Percentiles rank a stretch among this genome's conserved stretches.
Evolutionary conservation across 2,329 filamentous ascomycete genomes (phyloP).

Genomic region (Alternaria sp.): DNA sequence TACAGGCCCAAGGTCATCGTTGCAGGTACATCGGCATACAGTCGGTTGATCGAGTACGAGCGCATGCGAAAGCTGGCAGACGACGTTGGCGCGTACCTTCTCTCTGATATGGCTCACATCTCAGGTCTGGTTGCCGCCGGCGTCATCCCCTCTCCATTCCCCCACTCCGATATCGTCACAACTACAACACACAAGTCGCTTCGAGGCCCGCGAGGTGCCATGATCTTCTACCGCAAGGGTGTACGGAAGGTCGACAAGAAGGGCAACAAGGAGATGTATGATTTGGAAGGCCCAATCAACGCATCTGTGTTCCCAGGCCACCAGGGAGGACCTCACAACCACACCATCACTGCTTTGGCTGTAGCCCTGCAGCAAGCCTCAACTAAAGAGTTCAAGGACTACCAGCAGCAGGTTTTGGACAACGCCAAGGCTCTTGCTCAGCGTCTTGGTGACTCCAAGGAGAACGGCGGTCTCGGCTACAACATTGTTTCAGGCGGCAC

Average conservation of each 20-base stretch:
- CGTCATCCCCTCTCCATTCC: slow-evolving; percentile 93
- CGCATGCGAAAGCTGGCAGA: slow-evolving; percentile 97
- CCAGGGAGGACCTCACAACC: slow-evolving; percentile 98
- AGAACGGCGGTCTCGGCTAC: slow-evolving; percentile 76
- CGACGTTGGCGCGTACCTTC: slow-evolving; percentile 89
- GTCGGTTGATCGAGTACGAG: slow-evolving; percentile 94
- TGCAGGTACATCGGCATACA: slow-evolving; percentile 97
- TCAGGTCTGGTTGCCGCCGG: slow-evolving; percentile 92
- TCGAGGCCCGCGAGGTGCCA: slow-evolving; percentile 94
- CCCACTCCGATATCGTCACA: slow-evolving; percentile 92
- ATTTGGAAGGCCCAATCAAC: slow-evolving; percentile 96
- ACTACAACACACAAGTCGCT: slow-evolving; percentile 99
- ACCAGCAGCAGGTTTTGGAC: slow-evolving; percentile 89
- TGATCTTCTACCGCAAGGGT: slow-evolving; percentile 99
- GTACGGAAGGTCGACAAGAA: slow-evolving; percentile 89
- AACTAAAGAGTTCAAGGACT: slow-evolving; percentile 87
- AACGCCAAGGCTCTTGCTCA: slow-evolving; percentile 93
- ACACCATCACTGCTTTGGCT: slow-evolving; percentile 96
- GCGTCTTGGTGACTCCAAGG: slow-evolving; percentile 74
- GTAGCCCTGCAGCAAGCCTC: slow-evolving; percentile 96
- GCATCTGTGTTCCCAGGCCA: slow-evolving; percentile 99
- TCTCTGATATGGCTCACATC: slow-evolving; percentile 99
- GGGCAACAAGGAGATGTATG: slow-evolving; percentile 90
- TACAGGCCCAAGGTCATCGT: slow-evolving; percentile 97
- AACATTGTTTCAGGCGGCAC: slow-evolving; percentile 95